Evolutionary conservation across 306 rosid species (phyloP), one percentile per base, ranked within the genome.

Genomic region (Cicer bijugum): DNA sequence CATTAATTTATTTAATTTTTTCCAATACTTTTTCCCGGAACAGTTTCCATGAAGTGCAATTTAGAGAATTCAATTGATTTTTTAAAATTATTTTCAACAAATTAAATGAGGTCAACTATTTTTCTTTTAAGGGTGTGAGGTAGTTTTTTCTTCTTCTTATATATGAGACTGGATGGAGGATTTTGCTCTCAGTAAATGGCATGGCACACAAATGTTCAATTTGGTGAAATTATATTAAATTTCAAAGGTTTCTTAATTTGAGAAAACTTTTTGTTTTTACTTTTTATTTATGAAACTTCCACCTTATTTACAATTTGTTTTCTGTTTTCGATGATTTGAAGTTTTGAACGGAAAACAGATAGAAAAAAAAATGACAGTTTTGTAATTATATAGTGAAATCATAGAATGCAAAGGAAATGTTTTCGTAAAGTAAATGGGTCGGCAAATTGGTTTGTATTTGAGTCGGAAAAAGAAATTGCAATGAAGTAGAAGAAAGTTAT

Each of bases 161-260:
- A 28, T 23, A 23, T 23, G 33, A 28, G 35, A 28, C 35, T 28
- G 35, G 35, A 28, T 28, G 35, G 35, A 28, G 35, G 35, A 19
- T 67, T 72, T 77, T 62, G 59, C 15, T 77, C 47, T 58, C 8
- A 58, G 50, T 51, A 40, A 58, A 46, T 71, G 71, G 5, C 35
- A 28, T 28, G 35, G 6, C 37, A 7, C 20, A 52, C 42, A 9
- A 9, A 39, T 48, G 45, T 72, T 53, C 12, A 16, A 40, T 61
- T 8, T 19, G 19, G 7, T 55, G 9, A 19, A 55, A 17, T 5
- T 57, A 57, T 57, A 28, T 28, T 57, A 20, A 57, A 20, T 57
- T 57, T 4, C 28, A 23, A 10, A 42, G 64, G 42, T 57, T 51
- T 51, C 5, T 51, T 51, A 14, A 38, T 12, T 20, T 57, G 39